Evolutionary conservation across 306 rosid species (phyloP).

Genomic region (Prunus padus): DNA sequence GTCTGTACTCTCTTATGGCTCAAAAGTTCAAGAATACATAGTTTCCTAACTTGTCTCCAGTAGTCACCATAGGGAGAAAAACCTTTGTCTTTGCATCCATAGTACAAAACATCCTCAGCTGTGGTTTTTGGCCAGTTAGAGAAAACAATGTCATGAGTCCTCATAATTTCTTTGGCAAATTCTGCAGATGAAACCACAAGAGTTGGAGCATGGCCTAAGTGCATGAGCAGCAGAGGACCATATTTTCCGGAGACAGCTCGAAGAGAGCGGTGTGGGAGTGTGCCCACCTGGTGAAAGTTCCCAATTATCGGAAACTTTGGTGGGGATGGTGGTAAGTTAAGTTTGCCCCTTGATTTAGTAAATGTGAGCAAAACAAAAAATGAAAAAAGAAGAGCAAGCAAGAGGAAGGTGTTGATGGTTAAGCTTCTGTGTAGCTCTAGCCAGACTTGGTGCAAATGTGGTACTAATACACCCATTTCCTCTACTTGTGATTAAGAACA

Average conservation of each 20-base stretch:
- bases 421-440: background rate
- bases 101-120: slow-evolving; percentile 6
- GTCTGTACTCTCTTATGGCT: slow-evolving; percentile 3
- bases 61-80: slow-evolving; percentile 22
- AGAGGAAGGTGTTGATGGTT: background rate
- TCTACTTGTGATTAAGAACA: background rate
- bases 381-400: background rate
- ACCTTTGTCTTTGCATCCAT: slow-evolving; percentile 22
- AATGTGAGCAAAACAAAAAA: background rate
- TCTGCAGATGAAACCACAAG: slow-evolving; percentile 33
- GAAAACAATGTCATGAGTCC: slow-evolving; percentile 28
- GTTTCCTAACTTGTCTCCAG: slow-evolving; percentile 17
- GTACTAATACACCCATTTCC: background rate
- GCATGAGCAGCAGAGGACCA: slow-evolving; percentile 21
- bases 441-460: background rate
- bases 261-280: slow-evolving; percentile 22
- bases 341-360: background rate
- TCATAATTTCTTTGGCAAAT: slow-evolving; percentile 13
- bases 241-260: slow-evolving; percentile 1
- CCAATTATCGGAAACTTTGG: slow-evolving; percentile 20
- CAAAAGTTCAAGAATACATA: slow-evolving; percentile 10
- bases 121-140: slow-evolving; percentile 19
- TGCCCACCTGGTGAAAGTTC: slow-evolving; percentile 31
- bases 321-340: slow-evolving; percentile 20
- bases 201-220: slow-evolving; percentile 4